Evolutionary conservation across 2,329 filamentous ascomycete species (phyloP).

Genomic region (Chalaropsis thielavioides): DNA sequence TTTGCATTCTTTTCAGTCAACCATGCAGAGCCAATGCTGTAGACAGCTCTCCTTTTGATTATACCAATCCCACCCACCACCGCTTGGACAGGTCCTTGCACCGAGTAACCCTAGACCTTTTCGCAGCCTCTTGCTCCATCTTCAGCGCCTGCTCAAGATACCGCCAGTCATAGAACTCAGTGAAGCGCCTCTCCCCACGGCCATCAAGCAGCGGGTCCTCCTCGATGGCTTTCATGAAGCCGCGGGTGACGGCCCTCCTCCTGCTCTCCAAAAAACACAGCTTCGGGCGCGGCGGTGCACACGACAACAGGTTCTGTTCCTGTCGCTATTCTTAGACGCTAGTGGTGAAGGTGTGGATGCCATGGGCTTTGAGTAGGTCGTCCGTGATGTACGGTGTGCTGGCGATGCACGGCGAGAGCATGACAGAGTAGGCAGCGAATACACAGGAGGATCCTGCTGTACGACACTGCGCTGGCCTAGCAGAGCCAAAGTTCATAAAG

Average conservation of each 20-base stretch:
- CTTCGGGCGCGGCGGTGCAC: conserved; percentile 6
- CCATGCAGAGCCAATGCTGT: too few relatives aligned
- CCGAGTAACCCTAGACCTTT: conserved; percentile 25
- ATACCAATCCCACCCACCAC: conserved; percentile 32
- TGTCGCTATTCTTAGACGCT: conserved; percentile 27
- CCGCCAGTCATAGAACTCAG: conserved; percentile 35
- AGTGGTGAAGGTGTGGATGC: conserved; percentile 25
- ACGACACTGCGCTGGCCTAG: conserved; percentile 22
- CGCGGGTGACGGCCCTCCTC: conserved; percentile 23
- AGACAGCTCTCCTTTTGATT: too few relatives aligned
- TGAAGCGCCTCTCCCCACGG: conserved; percentile 25
- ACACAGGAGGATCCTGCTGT: conserved; percentile 27
- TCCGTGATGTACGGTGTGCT: conserved; percentile 26
- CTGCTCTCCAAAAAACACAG: conserved; percentile 30
- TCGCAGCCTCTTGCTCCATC: conserved; percentile 25
- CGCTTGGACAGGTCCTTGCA: conserved; percentile 31
- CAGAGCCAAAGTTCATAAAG: conserved; percentile 44
- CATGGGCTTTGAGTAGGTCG: conserved; percentile 30
- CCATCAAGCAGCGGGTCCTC: conserved; percentile 22
- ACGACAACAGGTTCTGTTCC: background rate
- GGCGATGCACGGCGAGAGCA: conserved; percentile 32
- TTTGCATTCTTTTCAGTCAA: too few relatives aligned
- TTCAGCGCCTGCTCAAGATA: conserved; percentile 30
- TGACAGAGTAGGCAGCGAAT: conserved; percentile 26
- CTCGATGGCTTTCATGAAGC: conserved; percentile 26